Evolutionary conservation across 2,329 filamentous ascomycete species (phyloP), one percentile per base, ranked within the genome.

Genomic region (Lizonia empirigonia): DNA sequence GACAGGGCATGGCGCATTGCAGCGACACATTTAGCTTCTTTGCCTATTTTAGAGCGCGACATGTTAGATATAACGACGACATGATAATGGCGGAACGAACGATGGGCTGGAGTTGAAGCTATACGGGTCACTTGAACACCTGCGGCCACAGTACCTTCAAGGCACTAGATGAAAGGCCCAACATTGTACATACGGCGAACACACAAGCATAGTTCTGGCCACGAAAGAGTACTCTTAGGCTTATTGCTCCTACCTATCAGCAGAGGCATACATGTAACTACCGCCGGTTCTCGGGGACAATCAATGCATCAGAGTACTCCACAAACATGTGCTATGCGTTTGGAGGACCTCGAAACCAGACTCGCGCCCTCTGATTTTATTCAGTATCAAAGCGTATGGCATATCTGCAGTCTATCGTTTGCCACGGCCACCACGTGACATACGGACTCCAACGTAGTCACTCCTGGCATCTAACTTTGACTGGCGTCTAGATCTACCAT

Each of bases 11-110:
- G 32, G 49, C 50, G 46, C 41, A 57, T 36, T 52, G 48, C 59
- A 62, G 50, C 61, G 42, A 62, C 47, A 60, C 49, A 56, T 45
- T 51, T 50, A 51, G 51, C 59, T 64, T 68, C 52, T 61, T 65
- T 70, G 60, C 69, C 56, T 59, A 65, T 65, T 65, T 68, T 59
- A n/a, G 60, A 70, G 67, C 65, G 65, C 63, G 55, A 58, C 57
- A 59, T 58, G 63, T 64, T 67, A 62, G 58, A 69, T 62, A 60
- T 71, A 63, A 72, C 57, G 67, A 71, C 60, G 65, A 67, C 63
- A 72, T 68, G 69, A 72, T 71, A 59, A 71, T 62, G 61, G 68
- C 57, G 58, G 65, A 61, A 70, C 52, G 62, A 63, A 62, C 38
- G 44, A 62, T 50, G 50, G 53, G 53, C 54, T 56, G 55, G 39